phyloP scores from a whole-genome alignment of 1,284 basidiomycete species.

The Trametes versicolor region DNA sequence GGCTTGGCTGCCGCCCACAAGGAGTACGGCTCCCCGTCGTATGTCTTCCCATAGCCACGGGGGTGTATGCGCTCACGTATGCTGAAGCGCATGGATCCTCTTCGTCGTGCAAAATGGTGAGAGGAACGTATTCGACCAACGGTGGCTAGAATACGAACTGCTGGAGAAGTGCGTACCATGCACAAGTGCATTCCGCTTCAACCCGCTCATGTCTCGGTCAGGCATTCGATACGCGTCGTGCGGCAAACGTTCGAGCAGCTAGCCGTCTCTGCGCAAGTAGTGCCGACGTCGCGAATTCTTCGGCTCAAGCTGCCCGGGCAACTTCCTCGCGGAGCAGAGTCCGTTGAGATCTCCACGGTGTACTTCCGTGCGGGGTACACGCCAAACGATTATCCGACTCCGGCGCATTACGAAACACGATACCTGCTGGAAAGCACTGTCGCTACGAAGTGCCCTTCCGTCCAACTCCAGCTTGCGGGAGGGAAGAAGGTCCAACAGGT shows the following conservation, averaged over 20 bases:
- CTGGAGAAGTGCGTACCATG: conserved; percentile 67
- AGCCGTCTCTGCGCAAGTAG: conserved; percentile 53
- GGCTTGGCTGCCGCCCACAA: conserved; percentile 86
- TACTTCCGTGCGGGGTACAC: conserved; percentile 72
- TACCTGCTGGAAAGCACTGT: conserved; percentile 79
- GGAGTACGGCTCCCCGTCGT: conserved; percentile 73
- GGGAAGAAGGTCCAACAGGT: conserved; percentile 97
- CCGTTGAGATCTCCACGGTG: conserved; percentile 45
- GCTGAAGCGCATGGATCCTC: conserved; percentile 73
- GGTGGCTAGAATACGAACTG: conserved; percentile 88
- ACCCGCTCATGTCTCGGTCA: conserved; percentile 43
- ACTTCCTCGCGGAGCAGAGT: conserved; percentile 46
- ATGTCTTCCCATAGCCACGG: conserved; percentile 30
- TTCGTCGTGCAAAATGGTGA: conserved; percentile 93
- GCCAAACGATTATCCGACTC: conserved; percentile 81
- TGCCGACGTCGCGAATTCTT: conserved; percentile 38
- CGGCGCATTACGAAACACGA: conserved; percentile 73
- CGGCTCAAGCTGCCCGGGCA: conserved; percentile 28
- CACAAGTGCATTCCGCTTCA: background rate
- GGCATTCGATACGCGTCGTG: conserved; percentile 77
- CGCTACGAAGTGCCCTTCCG: conserved; percentile 94
- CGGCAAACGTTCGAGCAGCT: conserved; percentile 84
- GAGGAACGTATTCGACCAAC: conserved; percentile 97
- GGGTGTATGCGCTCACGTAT: conserved; percentile 7
- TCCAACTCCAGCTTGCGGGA: conserved; percentile 93